These are phyloP conservation scores for Acarospora socialis DNA, from an alignment of 2,329 filamentous ascomycete genomes.

Conservation along the genomic window DNA sequence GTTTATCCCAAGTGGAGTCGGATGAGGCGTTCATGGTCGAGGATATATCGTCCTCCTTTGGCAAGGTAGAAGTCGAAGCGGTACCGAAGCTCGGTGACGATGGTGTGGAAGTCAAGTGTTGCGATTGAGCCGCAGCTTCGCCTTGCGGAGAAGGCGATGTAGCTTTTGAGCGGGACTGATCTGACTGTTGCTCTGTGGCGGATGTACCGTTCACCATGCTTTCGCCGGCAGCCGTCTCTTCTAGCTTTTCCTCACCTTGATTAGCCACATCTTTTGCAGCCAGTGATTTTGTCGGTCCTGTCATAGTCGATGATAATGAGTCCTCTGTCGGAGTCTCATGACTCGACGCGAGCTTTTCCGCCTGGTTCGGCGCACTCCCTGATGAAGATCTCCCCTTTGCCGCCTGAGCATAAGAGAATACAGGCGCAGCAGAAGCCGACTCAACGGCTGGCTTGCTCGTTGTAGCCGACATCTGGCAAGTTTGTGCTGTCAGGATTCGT, in stretches of 20 bases:
- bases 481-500: background rate
- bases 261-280: slow-evolving; percentile 33
- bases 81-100: slow-evolving; percentile 42
- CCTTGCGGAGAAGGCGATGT: slow-evolving; percentile 3
- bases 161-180: slow-evolving; percentile 16
- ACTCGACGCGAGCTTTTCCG: no score
- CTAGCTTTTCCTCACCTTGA: slow-evolving; percentile 26
- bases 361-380: slow-evolving; percentile 13
- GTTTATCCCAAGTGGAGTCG: slow-evolving; percentile 53
- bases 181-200: no score
- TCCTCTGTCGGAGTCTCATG: no score
- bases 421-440: slow-evolving; percentile 27
- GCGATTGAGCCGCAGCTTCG: slow-evolving; percentile 15
- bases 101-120: slow-evolving; percentile 25
- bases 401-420: slow-evolving; percentile 91
- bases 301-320: no score
- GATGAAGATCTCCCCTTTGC: slow-evolving; percentile 58
- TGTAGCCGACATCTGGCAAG: slow-evolving; percentile 28
- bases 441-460: slow-evolving; percentile 23
- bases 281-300: slow-evolving; percentile 21
- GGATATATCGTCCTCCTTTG: slow-evolving; percentile 46
- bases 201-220: slow-evolving; percentile 21
- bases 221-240: slow-evolving; percentile 20
- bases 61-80: slow-evolving; percentile 37
- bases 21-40: slow-evolving; percentile 49